Evolutionary conservation across 2,329 filamentous ascomycete species (phyloP).

Genomic region (Phaeosphaeria sp.): DNA sequence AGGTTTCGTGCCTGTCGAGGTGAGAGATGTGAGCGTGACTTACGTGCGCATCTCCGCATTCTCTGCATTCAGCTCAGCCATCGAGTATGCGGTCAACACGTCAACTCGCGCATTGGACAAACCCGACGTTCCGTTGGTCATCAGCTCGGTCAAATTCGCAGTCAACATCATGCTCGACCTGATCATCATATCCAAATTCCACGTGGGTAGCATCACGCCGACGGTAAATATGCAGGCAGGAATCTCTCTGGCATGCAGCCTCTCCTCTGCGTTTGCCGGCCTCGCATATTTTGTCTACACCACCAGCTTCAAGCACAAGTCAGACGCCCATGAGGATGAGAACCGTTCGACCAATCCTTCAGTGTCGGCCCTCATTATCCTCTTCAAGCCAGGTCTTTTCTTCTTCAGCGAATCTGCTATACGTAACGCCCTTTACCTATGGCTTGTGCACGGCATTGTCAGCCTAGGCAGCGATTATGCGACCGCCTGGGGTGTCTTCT

Average conservation of each 20-base stretch:
- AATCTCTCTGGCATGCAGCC: conserved; percentile 65
- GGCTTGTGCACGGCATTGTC: conserved; percentile 71
- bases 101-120: conserved; percentile 71
- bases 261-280: conserved; percentile 51
- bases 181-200: conserved; percentile 70
- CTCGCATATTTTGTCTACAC: conserved; percentile 65
- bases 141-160: conserved; percentile 68
- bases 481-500: conserved; percentile 77
- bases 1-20: conserved; percentile 68
- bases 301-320: conserved; percentile 44
- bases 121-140: conserved; percentile 72
- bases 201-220: conserved; percentile 62
- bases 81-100: conserved; percentile 68
- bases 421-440: conserved; percentile 73
- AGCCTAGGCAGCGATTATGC: conserved; percentile 69
- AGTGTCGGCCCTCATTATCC: conserved; percentile 55
- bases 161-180: conserved; percentile 73
- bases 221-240: conserved; percentile 70
- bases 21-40: conserved; percentile 62
- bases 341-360: conserved; percentile 26
- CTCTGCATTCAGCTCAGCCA: conserved; percentile 65
- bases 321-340: conserved; percentile 12
- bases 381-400: conserved; percentile 64
- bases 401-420: conserved; percentile 71
- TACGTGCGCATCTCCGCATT: conserved; percentile 73